Percentiles rank a stretch among this genome's conserved stretches.
Conservation (phyloP, 495 filamentous ascomycete species). For the Xylaria longipes region DNA sequence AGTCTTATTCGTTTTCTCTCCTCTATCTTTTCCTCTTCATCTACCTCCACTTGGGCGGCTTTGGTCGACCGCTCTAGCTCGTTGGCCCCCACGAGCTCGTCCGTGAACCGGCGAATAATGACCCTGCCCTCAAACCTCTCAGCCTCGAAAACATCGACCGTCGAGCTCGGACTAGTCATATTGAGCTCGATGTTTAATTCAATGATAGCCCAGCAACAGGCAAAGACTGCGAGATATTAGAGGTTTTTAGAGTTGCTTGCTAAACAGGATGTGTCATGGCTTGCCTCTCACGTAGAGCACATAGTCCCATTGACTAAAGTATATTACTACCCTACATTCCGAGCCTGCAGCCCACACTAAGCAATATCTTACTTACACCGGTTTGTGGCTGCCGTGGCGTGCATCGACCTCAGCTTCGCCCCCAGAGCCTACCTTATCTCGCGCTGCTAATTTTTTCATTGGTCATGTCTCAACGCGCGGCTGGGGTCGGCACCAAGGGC, state of each 20-base stretch:
- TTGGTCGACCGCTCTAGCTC: background rate
- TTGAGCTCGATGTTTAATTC: background rate
- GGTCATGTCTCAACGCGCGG: too few species aligned
- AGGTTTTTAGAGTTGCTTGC: background rate
- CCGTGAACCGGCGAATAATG: background rate
- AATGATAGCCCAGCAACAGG: background rate
- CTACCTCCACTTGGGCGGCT: background rate
- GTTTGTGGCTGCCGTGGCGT: background rate
- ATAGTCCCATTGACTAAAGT: too few species aligned
- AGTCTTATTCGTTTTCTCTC: background rate
- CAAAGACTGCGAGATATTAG: background rate
- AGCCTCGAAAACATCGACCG: background rate
- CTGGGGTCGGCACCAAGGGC: too few species aligned
- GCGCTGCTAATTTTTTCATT: background rate
- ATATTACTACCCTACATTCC: background rate
- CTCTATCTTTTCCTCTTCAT: background rate
- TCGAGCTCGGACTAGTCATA: background rate
- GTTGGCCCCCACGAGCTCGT: background rate
- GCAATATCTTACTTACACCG: background rate
- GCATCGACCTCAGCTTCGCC: background rate
- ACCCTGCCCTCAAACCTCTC: background rate
- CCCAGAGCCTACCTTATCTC: too few species aligned
- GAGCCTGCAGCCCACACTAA: background rate
- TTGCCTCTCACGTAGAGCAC: too few species aligned
- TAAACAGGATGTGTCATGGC: background rate